A percentile compares a stretch with the other conserved stretches of the same genome.
phyloP scores from a whole-genome alignment of 2,329 filamentous ascomycete genomes.

The Cryphonectria nitschkei region DNA sequence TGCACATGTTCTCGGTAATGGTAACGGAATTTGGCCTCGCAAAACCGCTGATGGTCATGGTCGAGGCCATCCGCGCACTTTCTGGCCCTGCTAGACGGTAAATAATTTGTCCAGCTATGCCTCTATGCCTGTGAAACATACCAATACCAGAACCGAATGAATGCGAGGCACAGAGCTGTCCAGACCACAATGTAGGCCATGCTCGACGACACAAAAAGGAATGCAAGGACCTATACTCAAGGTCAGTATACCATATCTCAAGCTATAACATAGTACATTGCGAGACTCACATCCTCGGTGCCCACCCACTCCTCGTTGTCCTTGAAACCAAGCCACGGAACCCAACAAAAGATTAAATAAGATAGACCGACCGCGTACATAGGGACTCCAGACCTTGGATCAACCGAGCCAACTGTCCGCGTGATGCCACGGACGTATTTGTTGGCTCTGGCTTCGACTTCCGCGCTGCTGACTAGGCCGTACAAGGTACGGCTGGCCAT shows the following conservation, averaged over 20 bases:
- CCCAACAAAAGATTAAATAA: conserved; percentile 23
- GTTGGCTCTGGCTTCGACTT: not conserved
- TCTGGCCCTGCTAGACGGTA: conserved; percentile 5
- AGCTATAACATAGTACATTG: not conserved
- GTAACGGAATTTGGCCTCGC: not conserved
- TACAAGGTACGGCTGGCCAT: conserved; percentile 24
- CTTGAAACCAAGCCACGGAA: conserved; percentile 17
- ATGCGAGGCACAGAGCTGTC: conserved; percentile 18
- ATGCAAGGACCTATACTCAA: conserved; percentile 10
- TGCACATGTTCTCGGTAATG: conserved; percentile 13
- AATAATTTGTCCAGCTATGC: too few relatives aligned
- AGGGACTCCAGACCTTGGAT: conserved; percentile 19
- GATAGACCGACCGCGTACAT: conserved; percentile 19
- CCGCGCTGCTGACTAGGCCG: conserved; percentile 10
- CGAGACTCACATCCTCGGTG: conserved; percentile 11
- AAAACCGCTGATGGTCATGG: conserved; percentile 10
- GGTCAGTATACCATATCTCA: not conserved
- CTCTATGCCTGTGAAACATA: not conserved
- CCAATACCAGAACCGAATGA: conserved; percentile 22
- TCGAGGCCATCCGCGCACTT: conserved; percentile 12
- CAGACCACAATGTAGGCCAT: conserved; percentile 25
- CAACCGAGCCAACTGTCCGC: conserved; percentile 12
- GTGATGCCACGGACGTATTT: not conserved
- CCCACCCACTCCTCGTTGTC: not conserved
- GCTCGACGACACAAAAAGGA: conserved; percentile 26